Base-by-base conservation (phyloP, 805 yeast species). In the Novakomyces olei region DNA sequence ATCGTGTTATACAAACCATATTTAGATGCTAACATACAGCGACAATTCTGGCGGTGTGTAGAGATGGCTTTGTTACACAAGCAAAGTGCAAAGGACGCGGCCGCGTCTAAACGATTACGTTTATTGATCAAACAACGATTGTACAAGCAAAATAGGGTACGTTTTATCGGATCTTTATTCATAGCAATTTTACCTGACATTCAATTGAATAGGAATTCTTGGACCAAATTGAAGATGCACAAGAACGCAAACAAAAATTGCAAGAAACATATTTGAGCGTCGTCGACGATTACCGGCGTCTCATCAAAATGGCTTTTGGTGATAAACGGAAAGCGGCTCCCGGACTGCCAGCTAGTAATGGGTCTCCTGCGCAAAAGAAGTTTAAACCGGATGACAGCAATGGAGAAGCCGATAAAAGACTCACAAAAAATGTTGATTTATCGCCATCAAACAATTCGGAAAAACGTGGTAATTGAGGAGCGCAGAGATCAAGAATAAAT, bases 21-120 rank as follows among this genome's bases (percentile, higher is more conserved):
- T n/a, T n/a, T n/a, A n/a, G n/a, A n/a, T n/a, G n/a, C n/a, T n/a
- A n/a, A n/a, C n/a, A n/a, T n/a, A n/a, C n/a, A n/a, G n/a, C n/a
- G 92, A 37, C 95, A 85, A 50, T 70, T 80, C 42, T 64, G 65
- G 34, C 59, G 95, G 39, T 58, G 78, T 22, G 43, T 74, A 4
- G 98, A 88, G 48, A 73, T 88, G 79, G 60, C 66, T 1, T 51
- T 74, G 22, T 49, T 73, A 14, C 57, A 62, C 41, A 55, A 44
- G 22, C 35, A 49, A 20, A 38, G 46, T 16, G 36, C 27, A 19
- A 24, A 36, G 15, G 33, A 42, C 28, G 29, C 32, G 10, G 39
- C 36, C n/a, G 48, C 35, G 39, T 44, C 38, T 29, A 43, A 40
- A 36, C 49, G 48, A 26, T 41, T 53, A 5, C 56, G 88, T 34